Base-by-base conservation (phyloP, 75 land plant genomes). In the Cunninghamia lanceolata region DNA sequence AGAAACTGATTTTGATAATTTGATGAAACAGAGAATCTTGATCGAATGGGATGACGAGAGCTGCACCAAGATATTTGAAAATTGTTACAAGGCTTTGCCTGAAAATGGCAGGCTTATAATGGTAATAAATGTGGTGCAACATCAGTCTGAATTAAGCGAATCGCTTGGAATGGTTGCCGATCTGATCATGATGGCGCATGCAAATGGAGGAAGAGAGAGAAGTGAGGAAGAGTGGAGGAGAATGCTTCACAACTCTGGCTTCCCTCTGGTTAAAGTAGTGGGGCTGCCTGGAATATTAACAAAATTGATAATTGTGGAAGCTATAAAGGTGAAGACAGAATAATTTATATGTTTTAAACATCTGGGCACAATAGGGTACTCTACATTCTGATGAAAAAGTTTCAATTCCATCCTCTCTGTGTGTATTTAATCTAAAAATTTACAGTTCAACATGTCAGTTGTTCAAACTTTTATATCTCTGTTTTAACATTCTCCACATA, bases 41-140 rank as follows among this genome's bases (percentile, higher is more conserved):
- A 86, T 83, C 21, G 83, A 86, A 28, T 86, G 87, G 87, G 36
- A 52, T 38, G 87, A 86, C 25, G 87, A 86, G 54, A 34, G 54
- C 52, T 86, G 87, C 42, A 0, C 54, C 34, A 82, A 86, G 38
- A 45, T 86, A 9, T 47, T 86, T 11, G 54, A 52, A 11, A 82
- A 86, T n/a, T 86, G 87, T 52, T 28, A 86, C 32, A 46, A 36
- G 36, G 87, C 85, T n/a, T 35, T 86, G n/a, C 85, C 87, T 21
- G 68, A 82, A 5, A 78, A 79, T n/a, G 87, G 87, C 35, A 66
- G 42, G 15, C 21, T 40, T 19, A 53, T 84, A 63, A 11, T 84
- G 13, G 25, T 34, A 14, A 40, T 34, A 3, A 21, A 14, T 1
- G 85, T 63, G 32, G 14, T 36, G 43, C 38, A 17, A 4, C 4